Percentiles rank a stretch among this genome's conserved stretches.
These are phyloP conservation scores for Xeromyces bisporus DNA, from an alignment of 495 filamentous ascomycete species.

Conservation along the genomic window DNA sequence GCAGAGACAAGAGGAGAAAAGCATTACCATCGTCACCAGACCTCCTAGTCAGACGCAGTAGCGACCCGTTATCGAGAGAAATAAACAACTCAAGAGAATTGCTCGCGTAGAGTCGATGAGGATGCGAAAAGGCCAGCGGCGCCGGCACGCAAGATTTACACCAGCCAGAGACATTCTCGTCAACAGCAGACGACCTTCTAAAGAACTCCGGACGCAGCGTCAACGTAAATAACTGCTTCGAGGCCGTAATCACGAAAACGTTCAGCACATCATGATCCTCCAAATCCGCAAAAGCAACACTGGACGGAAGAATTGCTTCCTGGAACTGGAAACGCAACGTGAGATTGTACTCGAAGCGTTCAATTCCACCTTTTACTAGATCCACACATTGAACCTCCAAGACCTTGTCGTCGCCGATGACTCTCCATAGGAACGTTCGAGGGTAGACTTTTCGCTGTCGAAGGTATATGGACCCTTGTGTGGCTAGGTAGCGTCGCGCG, in stretches of 20 bases:
- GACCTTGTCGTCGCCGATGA: slow-evolving; percentile 63
- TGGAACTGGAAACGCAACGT: slow-evolving; percentile 65
- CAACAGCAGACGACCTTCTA: slow-evolving; percentile 43
- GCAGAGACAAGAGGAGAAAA: background rate
- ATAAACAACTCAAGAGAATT: slow-evolving; percentile 57
- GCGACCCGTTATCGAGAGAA: slow-evolving; percentile 64
- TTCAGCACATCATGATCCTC: slow-evolving; percentile 61
- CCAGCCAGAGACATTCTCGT: slow-evolving; percentile 54
- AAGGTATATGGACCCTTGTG: slow-evolving; percentile 69
- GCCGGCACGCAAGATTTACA: slow-evolving; percentile 57
- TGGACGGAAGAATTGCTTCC: slow-evolving; percentile 47
- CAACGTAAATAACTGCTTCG: slow-evolving; percentile 64
- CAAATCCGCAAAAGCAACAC: slow-evolving; percentile 66
- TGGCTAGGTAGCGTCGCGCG: slow-evolving; percentile 52
- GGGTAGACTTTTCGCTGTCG: slow-evolving; percentile 57
- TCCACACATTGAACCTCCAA: slow-evolving; percentile 74
- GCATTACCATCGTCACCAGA: slow-evolving; percentile 48
- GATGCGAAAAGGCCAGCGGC: slow-evolving; percentile 57
- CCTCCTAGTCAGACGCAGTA: slow-evolving; percentile 54
- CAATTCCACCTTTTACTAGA: slow-evolving; percentile 49
- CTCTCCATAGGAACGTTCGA: slow-evolving; percentile 74
- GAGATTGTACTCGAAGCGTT: slow-evolving; percentile 45
- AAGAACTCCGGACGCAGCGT: slow-evolving; percentile 70
- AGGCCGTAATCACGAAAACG: slow-evolving; percentile 64
- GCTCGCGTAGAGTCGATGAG: slow-evolving; percentile 65